Evolutionary conservation across 139 green algal genomes (phyloP), one percentile per base, ranked within the genome.

Genomic region (Spirogloea muscicola): DNA sequence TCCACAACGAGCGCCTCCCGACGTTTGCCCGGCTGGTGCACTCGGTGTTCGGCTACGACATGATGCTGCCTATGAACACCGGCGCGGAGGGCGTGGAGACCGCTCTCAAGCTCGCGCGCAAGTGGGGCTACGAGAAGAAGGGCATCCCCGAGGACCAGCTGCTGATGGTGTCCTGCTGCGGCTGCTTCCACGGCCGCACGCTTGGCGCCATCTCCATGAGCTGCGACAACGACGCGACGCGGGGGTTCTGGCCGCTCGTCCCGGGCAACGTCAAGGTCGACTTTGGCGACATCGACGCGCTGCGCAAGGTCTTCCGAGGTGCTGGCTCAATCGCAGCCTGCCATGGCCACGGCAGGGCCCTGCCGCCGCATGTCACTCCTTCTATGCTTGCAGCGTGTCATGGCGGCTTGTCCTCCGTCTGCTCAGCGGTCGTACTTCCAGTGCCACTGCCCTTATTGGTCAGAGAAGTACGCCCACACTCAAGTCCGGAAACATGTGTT

Each of bases 101-200:
- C 0, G 94, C 94, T 18, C 77, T 96, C 77, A 98, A 98, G 86
- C 87, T 98, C 29, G 93, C 93, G 10, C 86, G 92, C 82, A 87
- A 89, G 3, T 97, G 92, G 92, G 93, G 88, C 5, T 98, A 98
- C 63, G 87, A 96, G 49, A 92, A 96, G 5, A 98, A 98, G 87
- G 91, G 90, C 1, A 89, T 98, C 25, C 84, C 90, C 79, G 58
- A 93, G 80, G 93, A 91, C 4, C 2, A 80, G 63, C n/a, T 68
- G 55, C 94, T 94, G 68, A 86, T 98, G 33, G 72, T 97, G 5
- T 97, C 97, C 84, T 91, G 89, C 0, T 72, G 77, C 29, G 85
- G 91, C 79, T 98, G 97, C 89, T 98, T 98, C 73, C 97, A 95
- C 89, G 94, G 94, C 52, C 85, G 94, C 65, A 97, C 94, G 38